Percentiles rank a stretch among this genome's conserved stretches.
phyloP scores from a whole-genome alignment of 257 asterid genomes.

The Craterostigma plantagineum region DNA sequence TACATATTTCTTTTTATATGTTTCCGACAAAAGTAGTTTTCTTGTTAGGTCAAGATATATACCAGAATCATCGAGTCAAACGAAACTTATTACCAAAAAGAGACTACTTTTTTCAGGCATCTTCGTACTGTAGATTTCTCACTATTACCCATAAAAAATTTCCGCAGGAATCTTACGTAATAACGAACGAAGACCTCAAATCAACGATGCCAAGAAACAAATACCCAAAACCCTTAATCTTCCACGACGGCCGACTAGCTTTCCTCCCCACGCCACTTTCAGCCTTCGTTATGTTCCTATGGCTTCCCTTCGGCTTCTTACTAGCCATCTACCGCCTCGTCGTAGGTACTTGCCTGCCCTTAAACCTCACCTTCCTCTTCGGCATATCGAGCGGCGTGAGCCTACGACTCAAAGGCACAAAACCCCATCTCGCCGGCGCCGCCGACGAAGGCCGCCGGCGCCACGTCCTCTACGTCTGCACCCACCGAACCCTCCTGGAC shows the following conservation, averaged over 20 bases:
- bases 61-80: too few species aligned
- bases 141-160: neutral
- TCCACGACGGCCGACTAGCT: slow-evolving; percentile 85
- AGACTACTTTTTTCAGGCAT: too few species aligned
- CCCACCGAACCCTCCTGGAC: slow-evolving; percentile 69
- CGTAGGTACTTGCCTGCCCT: slow-evolving; percentile 41
- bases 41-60: too few species aligned
- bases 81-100: too few species aligned
- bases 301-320: slow-evolving; percentile 61
- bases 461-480: slow-evolving; percentile 68
- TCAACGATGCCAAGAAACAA: slow-evolving; percentile 30
- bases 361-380: slow-evolving; percentile 20
- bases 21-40: too few species aligned
- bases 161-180: slow-evolving; percentile 56
- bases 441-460: slow-evolving; percentile 11
- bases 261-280: slow-evolving; percentile 71
- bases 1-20: too few species aligned
- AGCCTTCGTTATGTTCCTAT: slow-evolving; percentile 46
- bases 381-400: slow-evolving; percentile 31
- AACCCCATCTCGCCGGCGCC: slow-evolving; percentile 10
- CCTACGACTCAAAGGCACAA: slow-evolving; percentile 20
- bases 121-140: neutral
- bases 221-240: slow-evolving; percentile 72
- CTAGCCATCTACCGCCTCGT: slow-evolving; percentile 38
- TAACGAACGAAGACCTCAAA: slow-evolving; percentile 26